A percentile compares a stretch with the other conserved stretches of the same genome.
Evolutionary conservation across 164 flowering plant species (phyloP).

Genomic region (Nelumbo lutea): DNA sequence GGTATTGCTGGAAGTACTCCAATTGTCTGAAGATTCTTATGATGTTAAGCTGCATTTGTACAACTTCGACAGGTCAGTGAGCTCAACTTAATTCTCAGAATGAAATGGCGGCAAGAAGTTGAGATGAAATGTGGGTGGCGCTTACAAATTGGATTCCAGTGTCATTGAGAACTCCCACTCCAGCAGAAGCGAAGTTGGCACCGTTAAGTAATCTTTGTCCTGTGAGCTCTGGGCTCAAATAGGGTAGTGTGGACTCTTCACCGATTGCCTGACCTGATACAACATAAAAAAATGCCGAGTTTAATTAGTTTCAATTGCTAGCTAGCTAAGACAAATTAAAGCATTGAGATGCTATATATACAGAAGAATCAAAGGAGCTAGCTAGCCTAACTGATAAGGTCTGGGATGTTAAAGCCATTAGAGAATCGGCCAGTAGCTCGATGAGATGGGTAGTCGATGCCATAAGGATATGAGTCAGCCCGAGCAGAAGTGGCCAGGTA

Average conservation of each 20-base stretch:
- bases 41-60: constrained; percentile 46
- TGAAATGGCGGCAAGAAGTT: too few relatives aligned
- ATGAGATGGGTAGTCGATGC: constrained; percentile 64
- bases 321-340: background rate
- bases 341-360: too few relatives aligned
- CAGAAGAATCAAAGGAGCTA: background rate
- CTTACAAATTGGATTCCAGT: constrained; percentile 88
- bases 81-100: background rate
- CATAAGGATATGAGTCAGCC: constrained; percentile 75
- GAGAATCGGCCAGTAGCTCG: constrained; percentile 84
- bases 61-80: background rate
- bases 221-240: constrained; percentile 48
- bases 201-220: constrained; percentile 63
- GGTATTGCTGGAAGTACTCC: constrained; percentile 47
- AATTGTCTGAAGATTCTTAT: constrained; percentile 45
- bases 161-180: constrained; percentile 80
- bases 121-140: background rate
- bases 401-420: constrained; percentile 77
- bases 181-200: constrained; percentile 93
- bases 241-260: constrained; percentile 48
- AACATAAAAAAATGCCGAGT: too few relatives aligned
- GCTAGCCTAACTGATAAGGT: constrained; percentile 51
- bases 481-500: constrained; percentile 68
- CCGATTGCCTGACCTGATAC: constrained; percentile 54
- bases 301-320: too few relatives aligned